These are phyloP conservation scores for Chlamydomonas sp. DNA, from an alignment of 139 green algal genomes.

Conservation along the genomic window DNA sequence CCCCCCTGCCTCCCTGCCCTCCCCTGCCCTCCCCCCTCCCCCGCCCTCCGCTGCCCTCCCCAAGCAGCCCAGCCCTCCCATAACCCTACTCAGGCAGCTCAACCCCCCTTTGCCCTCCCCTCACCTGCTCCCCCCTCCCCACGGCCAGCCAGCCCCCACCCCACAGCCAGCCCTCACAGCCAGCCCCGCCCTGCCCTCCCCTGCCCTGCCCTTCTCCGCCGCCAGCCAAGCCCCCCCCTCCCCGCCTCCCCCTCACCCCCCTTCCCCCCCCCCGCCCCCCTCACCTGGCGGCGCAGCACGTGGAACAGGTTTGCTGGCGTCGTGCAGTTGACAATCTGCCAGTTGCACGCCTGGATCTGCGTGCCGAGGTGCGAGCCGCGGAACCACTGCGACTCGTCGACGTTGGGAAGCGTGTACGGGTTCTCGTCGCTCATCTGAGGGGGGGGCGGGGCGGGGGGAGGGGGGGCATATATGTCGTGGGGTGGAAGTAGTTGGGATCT, in stretches of 20 bases:
- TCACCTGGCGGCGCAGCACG: conserved; percentile 5
- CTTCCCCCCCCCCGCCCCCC: no score
- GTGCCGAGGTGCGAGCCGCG: conserved; percentile 70
- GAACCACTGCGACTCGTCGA: conserved; percentile 78
- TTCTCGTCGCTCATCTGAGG: conserved; percentile 80
- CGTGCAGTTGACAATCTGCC: conserved; percentile 90
- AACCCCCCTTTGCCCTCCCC: neutral
- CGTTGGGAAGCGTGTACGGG: conserved; percentile 73
- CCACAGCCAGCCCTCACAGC: neutral
- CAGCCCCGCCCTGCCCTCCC: neutral
- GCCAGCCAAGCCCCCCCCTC: neutral
- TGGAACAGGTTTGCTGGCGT: conserved; percentile 54
- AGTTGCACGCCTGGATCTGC: conserved; percentile 88
- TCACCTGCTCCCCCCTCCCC: neutral
- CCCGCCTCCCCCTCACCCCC: no score
- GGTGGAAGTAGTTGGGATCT: no score
- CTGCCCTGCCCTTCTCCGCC: no score
- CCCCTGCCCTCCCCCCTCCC: neutral
- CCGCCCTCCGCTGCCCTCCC: neutral
- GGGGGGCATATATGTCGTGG: no score
- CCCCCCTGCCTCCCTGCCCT: neutral
- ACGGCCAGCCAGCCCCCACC: neutral
- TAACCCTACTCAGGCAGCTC: neutral
- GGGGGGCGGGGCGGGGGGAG: neutral
- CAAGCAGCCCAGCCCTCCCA: neutral